Evolutionary conservation across 495 filamentous ascomycete genomes (phyloP).

Genomic region (Evansstolkia leycettana): DNA sequence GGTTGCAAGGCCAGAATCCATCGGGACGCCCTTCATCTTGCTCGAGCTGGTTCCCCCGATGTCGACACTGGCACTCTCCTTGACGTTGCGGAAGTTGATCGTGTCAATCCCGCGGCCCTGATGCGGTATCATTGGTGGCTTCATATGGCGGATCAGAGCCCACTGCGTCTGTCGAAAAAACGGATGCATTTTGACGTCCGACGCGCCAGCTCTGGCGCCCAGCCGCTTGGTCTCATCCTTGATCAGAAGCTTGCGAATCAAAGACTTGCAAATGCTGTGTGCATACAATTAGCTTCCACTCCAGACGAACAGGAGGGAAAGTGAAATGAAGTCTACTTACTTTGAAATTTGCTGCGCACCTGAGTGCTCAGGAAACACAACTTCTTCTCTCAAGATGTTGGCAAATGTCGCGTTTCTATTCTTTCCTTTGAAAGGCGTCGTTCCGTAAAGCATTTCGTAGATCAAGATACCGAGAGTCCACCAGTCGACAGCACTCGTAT

Average conservation of each 20-base stretch:
- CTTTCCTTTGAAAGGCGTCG: slow-evolving; percentile 98
- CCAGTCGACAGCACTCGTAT: slow-evolving; percentile 98
- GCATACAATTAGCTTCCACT: slow-evolving; percentile 2
- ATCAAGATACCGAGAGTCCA: slow-evolving; percentile 96
- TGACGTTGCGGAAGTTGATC: slow-evolving; percentile 93
- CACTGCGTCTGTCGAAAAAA: slow-evolving; percentile 96
- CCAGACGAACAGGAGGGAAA: neutral
- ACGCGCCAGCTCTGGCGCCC: slow-evolving; percentile 87
- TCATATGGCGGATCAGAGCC: slow-evolving; percentile 94
- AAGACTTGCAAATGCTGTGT: slow-evolving; percentile 92
- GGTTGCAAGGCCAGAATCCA: slow-evolving; percentile 75
- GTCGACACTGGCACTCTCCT: slow-evolving; percentile 92
- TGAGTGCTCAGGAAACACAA: slow-evolving; percentile 81
- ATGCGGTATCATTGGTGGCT: slow-evolving; percentile 94
- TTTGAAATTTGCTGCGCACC: slow-evolving; percentile 79
- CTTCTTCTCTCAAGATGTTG: slow-evolving; percentile 91
- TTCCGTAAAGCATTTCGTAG: slow-evolving; percentile 98
- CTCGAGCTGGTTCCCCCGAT: slow-evolving; percentile 52
- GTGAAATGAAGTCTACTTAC: slow-evolving; percentile 40
- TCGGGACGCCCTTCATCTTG: slow-evolving; percentile 61
- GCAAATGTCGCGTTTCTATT: slow-evolving; percentile 96
- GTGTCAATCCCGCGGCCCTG: slow-evolving; percentile 88
- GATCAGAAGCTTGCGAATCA: slow-evolving; percentile 93
- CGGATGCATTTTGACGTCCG: slow-evolving; percentile 90
- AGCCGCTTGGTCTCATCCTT: slow-evolving; percentile 95